Base-by-base conservation (phyloP, 73 alveolate genomes). In the Blepharisma japonicum region DNA sequence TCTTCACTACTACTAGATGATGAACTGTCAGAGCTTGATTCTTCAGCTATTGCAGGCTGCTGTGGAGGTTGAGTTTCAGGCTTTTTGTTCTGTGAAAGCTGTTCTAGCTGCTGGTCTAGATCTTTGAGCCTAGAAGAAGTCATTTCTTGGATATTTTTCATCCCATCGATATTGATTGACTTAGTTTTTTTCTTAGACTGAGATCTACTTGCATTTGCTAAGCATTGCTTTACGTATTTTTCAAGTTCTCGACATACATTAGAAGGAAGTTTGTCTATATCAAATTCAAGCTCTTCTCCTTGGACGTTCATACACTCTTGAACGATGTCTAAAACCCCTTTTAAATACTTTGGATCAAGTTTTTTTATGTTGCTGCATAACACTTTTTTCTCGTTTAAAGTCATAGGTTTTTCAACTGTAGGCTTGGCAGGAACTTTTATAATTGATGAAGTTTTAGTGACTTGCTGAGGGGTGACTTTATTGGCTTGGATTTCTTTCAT, bases 211-310 rank as follows among this genome's bases (percentile, higher is more conserved):
- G 42, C 42, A 4, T 38, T 70, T 2, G 70, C 55, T 50, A 74
- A 54, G 61, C 94, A 87, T 7, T 71, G 82, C 78, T 87, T 83
- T 11, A 91, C 97, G 82, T 88, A 91, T 84, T 81, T 82, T 81
- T 91, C 92, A 42, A 91, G 68, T 83, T 88, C 90, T 77, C 97
- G 82, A 50, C 81, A 79, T 55, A 85, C 87, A 71, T 81, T 84
- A 5, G 74, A 79, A n/a, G 97, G 86, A 68, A 91, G 77, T 68
- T 91, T 68, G 77, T 91, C 97, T 76, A 91, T 87, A 89, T 91
- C 97, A 77, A 91, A 91, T 84, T 91, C 97, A 68, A 91, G 47
- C 46, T 61, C 74, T 61, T 61, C 74, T 5, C 74, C 74, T 18
- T 61, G 14, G 18, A 61, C 23, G 23, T 61, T 39, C 14, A 39